Base-by-base conservation (phyloP, 108 stramenopile species). In the Skeletonema costatum region DNA sequence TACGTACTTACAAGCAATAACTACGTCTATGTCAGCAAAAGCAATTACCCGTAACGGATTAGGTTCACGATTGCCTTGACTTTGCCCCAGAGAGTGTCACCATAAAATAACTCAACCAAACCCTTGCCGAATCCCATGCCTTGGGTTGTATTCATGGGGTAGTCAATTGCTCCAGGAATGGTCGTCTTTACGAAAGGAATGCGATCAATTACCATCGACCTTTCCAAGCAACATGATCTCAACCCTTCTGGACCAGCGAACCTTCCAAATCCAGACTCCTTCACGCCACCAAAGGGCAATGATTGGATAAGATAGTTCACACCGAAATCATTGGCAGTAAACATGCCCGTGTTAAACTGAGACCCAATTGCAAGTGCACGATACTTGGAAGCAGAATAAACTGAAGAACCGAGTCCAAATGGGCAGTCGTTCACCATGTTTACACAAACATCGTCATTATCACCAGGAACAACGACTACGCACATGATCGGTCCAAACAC, bases 401-500 rank as follows among this genome's bases (percentile, higher is more conserved):
- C 97, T 39, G 87, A 89, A 35, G 97, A 96, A 17, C 96, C 97
- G 36, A 99, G 85, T 21, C 97, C 99, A 85, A 98, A 98, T 60
- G 74, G 81, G 66, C 92, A 95, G 25, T 90, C 72, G 67, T 98
- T 97, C 74, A 96, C 93, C 78, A 97, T 75, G 39, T 79, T 69
- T 36, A 98, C 73, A 79, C 93, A 96, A 36, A 83, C 86, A 53
- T 89, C 94, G 76, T 98, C 97, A 80, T 85, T 76, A 71, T 96
- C 84, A 56, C 84, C 81, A 16, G 92, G 89, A 19, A 98, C 97
- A 68, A 91, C 96, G 70, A 98, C 76, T 48, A 99, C 82, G 62
- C 93, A 90, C 98, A 99, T 98, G 85, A 99, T 93, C 13, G 99
- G 99, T 44, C 99, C 99, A 82, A 99, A 99, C 0, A 98, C 89